Conservation (phyloP, 306 rosid genomes). For the Trifolium fragiferum region DNA sequence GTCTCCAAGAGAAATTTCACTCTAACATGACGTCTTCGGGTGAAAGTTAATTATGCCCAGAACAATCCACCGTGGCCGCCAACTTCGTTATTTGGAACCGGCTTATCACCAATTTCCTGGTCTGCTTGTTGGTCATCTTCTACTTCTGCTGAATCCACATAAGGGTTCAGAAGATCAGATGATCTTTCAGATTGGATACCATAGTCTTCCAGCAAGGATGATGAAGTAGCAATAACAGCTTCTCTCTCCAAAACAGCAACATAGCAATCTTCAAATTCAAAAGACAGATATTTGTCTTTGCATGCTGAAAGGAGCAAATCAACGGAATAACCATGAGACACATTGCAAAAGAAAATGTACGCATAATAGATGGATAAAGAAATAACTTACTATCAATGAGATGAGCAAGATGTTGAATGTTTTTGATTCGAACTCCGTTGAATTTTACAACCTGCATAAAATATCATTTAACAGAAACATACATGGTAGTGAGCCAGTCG, state of each 20-base stretch:
- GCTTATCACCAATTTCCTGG: constrained; percentile 62
- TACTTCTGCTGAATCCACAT: constrained; percentile 55
- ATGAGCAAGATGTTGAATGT: constrained; percentile 88
- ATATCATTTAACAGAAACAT: constrained; percentile 29
- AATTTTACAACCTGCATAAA: constrained; percentile 78
- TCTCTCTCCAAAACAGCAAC: constrained; percentile 81
- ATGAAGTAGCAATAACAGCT: constrained; percentile 60
- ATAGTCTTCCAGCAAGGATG: constrained; percentile 77
- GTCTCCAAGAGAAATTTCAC: constrained; percentile 19
- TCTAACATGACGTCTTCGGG: neutral
- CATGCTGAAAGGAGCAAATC: constrained; percentile 65
- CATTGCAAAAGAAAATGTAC: neutral
- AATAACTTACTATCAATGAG: constrained; percentile 80
- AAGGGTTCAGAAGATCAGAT: constrained; percentile 77
- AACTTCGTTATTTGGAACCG: constrained; percentile 77
- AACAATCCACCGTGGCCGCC: constrained; percentile 77
- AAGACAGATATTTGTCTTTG: constrained; percentile 70
- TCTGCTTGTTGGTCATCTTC: constrained; percentile 54
- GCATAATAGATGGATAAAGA: constrained; percentile 19
- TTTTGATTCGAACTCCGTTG: constrained; percentile 76
- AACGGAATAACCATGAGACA: constrained; percentile 44
- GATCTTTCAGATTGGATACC: constrained; percentile 94
- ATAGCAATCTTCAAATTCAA: constrained; percentile 90
- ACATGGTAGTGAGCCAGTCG: constrained; percentile 1
- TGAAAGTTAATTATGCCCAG: constrained; percentile 64